A percentile compares a stretch with the other conserved stretches of the same genome.
Conservation (phyloP, 768 basidiomycete genomes). For the Russula sp. region DNA sequence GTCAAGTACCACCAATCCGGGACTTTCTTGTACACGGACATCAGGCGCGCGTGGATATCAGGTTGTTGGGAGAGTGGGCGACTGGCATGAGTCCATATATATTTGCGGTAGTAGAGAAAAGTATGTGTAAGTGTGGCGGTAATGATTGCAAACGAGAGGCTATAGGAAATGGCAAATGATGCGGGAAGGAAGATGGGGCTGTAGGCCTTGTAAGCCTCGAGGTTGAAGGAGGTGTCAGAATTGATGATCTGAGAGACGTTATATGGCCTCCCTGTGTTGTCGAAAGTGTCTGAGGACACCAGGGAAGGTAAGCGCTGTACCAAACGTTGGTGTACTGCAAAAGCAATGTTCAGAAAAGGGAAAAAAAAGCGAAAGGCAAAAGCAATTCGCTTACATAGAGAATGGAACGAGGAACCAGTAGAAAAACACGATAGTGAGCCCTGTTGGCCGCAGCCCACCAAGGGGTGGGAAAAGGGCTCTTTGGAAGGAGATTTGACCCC, state of each 20-base stretch:
- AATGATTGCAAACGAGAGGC: constrained; percentile 76
- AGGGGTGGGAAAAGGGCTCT: constrained; percentile 71
- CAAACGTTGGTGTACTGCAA: constrained; percentile 36
- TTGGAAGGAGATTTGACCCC: constrained; percentile 58
- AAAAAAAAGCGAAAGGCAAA: neutral
- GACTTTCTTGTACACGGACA: constrained; percentile 71
- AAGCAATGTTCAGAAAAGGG: neutral
- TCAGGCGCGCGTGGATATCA: constrained; percentile 83
- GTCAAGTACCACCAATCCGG: constrained; percentile 83
- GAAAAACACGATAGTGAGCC: constrained; percentile 60
- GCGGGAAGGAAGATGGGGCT: constrained; percentile 60
- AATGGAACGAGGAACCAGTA: constrained; percentile 62
- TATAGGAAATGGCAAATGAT: constrained; percentile 75
- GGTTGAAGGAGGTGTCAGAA: constrained; percentile 52
- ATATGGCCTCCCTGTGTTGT: constrained; percentile 58
- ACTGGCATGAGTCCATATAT: constrained; percentile 68
- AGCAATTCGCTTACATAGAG: constrained; percentile 42
- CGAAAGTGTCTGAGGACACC: constrained; percentile 61
- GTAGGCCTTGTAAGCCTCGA: constrained; percentile 53
- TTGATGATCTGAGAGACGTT: constrained; percentile 58
- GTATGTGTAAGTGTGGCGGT: constrained; percentile 73
- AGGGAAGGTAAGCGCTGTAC: constrained; percentile 40
- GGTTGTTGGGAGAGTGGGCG: constrained; percentile 74
- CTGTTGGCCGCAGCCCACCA: constrained; percentile 81
- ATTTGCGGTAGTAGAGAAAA: constrained; percentile 70